phyloP scores from a whole-genome alignment of 139 green algal species.

The Asterochloris sp. region DNA sequence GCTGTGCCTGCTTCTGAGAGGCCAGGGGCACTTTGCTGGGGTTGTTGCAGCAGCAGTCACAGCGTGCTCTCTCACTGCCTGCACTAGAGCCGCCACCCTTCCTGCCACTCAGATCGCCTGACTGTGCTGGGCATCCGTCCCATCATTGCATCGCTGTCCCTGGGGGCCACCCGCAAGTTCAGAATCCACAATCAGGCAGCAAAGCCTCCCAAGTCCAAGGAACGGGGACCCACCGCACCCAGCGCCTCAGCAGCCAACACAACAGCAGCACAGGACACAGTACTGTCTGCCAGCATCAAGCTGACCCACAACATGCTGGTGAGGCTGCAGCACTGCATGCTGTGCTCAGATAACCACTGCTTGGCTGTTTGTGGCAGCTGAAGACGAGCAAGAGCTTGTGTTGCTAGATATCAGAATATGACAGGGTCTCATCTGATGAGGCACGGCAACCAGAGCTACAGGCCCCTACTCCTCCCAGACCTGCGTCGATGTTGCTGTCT shows the following conservation, averaged over 20 bases:
- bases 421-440: too few relatives aligned
- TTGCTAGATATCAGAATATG: too few relatives aligned
- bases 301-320: conserved; percentile 38
- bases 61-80: neutral
- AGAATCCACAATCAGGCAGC: conserved; percentile 8
- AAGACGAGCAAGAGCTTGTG: too few relatives aligned
- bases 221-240: too few relatives aligned
- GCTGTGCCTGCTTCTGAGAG: neutral
- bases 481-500: too few relatives aligned
- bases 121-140: conserved; percentile 27
- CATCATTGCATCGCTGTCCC: conserved; percentile 32
- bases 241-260: neutral
- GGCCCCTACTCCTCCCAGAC: too few relatives aligned
- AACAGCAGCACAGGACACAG: neutral
- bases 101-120: conserved; percentile 21
- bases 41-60: neutral
- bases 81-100: neutral
- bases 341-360: neutral
- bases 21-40: neutral
- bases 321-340: neutral
- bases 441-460: too few relatives aligned
- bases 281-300: conserved; percentile 15
- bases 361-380: too few relatives aligned
- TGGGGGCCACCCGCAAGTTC: conserved; percentile 36
- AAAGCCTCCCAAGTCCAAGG: neutral